phyloP scores from a whole-genome alignment of 225 moss, liverwort and hornwort species.

The Ulota crispa region DNA sequence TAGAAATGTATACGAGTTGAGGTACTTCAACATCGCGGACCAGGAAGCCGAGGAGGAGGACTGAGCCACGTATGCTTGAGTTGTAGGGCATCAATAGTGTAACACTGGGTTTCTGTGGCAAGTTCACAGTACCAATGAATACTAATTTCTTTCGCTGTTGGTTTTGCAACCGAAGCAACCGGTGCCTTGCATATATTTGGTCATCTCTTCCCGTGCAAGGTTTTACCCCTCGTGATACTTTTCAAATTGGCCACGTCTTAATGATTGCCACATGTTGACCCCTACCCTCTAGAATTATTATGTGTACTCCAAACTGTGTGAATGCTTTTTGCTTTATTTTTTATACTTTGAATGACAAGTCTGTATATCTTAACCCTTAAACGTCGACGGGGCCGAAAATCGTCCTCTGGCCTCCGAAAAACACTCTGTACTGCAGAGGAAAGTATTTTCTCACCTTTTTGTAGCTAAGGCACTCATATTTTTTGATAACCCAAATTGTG shows the following conservation, averaged over 20 bases:
- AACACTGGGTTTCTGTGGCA: conserved; percentile 26
- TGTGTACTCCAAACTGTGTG: background rate
- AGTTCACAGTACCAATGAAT: conserved; percentile 20
- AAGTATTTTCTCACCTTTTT: too few species aligned
- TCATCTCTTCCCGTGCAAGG: background rate
- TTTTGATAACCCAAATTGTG: too few species aligned
- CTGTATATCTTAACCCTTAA: background rate
- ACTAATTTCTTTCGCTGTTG: conserved; percentile 19
- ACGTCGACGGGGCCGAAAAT: too few species aligned
- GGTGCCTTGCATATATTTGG: background rate
- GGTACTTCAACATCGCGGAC: conserved; percentile 53
- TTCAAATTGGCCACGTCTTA: too few species aligned
- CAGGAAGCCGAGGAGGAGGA: conserved; percentile 53
- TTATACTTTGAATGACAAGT: too few species aligned
- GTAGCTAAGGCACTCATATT: too few species aligned
- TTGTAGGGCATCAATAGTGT: conserved; percentile 18
- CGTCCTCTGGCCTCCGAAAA: too few species aligned
- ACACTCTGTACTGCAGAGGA: too few species aligned
- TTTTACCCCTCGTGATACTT: background rate
- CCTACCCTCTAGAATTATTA: background rate
- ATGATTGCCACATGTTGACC: background rate
- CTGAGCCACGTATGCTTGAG: conserved; percentile 10
- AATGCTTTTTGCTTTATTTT: background rate
- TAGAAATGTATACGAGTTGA: conserved; percentile 49
- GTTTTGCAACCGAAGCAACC: conserved; percentile 22